Evolutionary conservation across 106 monocot genomes (phyloP), one percentile per base, ranked within the genome.

Genomic region (Cymbidium sinense): DNA sequence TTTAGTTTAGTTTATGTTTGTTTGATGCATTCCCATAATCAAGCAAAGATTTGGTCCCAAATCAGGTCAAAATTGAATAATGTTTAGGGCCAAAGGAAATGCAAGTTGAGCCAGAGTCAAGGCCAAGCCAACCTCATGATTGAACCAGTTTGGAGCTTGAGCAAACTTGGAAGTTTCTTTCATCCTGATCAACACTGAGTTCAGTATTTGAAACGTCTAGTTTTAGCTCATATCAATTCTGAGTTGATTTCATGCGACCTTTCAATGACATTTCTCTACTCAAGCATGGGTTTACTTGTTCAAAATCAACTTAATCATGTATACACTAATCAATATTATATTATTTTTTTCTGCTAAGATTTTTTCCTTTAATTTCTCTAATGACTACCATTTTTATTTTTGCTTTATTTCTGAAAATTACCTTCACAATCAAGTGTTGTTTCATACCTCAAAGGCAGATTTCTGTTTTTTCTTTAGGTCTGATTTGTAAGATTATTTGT

Each of bases 401-500:
- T 25, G 25, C 61, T 8, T n/a, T 62, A 62, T 27, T 25, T 62
- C 27, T 23, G 9, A 5, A 62, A 7, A 17, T 67, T 67, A 15
- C 33, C 12, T 29, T 67, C 33, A 15, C 31, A 67, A 15, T 67
- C 29, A 29, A 67, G 33, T 33, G 31, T 67, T 31, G 15, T 67
- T 67, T 9, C 67, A 33, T 33, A 31, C 4, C 29, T 67, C 33
- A 67, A 67, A 67, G 61, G 8, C n/a, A n/a, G 58, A 58, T 23
- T 67, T 34, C 13, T 30, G 12, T 67, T 33, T 67, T 31, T n/a
- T 15, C 34, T 33, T 67, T 67, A 33, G 33, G 67, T 62, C 67
- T 12, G 33, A 67, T 67, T 67, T 67, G 58, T 58, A 58, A 58
- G 20, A 58, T 58, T 23, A 58, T 58, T 47, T 58, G 58, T 58